Evolutionary conservation across 306 rosid species (phyloP).

Genomic region (Prinsepia uniflora): DNA sequence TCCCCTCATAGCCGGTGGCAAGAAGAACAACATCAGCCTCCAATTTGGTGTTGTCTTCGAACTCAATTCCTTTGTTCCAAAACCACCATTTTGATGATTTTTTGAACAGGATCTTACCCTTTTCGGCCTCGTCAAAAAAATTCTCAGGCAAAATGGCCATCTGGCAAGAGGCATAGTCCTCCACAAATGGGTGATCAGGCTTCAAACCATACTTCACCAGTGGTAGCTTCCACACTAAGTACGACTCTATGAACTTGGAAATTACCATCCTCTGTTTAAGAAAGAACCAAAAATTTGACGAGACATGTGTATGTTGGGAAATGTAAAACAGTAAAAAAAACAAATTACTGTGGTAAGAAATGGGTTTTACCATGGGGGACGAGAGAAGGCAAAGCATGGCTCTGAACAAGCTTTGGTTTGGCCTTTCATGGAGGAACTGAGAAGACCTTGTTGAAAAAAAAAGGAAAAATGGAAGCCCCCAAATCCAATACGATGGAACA

Average conservation of each 20-base stretch:
- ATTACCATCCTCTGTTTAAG: conserved; percentile 39
- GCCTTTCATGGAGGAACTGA: conserved; percentile 55
- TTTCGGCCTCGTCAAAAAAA: conserved; percentile 53
- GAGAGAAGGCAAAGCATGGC: conserved; percentile 41
- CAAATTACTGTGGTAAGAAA: neutral
- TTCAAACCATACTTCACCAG: conserved; percentile 50
- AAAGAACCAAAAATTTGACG: neutral
- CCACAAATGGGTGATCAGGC: conserved; percentile 61
- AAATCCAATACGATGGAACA: conserved; percentile 54
- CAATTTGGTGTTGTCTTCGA: conserved; percentile 47
- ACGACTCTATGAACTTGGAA: conserved; percentile 64
- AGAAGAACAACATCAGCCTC: conserved; percentile 59
- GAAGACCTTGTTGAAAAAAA: conserved; percentile 62
- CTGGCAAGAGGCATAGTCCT: conserved; percentile 66
- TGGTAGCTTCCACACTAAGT: conserved; percentile 57
- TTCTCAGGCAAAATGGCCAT: conserved; percentile 65
- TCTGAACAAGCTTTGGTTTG: conserved; percentile 40
- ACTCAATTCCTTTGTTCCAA: conserved; percentile 49
- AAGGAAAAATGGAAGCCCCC: conserved; percentile 65
- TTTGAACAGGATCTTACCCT: conserved; percentile 46
- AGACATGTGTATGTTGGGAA: neutral
- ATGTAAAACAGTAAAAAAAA: neutral
- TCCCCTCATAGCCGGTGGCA: conserved; percentile 58
- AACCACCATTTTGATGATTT: conserved; percentile 54
- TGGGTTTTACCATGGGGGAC: conserved; percentile 43